Evolutionary conservation across 768 basidiomycete genomes (phyloP).

Genomic region (Tricholoma saponaceum): DNA sequence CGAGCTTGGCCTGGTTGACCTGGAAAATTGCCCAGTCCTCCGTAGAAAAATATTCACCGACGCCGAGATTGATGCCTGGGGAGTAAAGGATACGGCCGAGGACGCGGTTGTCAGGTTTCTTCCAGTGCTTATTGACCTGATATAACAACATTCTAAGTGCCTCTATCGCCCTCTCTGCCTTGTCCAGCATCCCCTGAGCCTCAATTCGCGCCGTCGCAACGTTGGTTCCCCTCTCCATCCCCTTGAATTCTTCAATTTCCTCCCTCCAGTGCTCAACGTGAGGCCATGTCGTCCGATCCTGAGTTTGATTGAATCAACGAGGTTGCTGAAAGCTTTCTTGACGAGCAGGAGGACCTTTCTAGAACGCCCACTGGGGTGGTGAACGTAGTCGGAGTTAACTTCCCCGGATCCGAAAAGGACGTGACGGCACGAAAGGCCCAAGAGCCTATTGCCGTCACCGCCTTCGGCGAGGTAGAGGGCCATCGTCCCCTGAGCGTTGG

Average conservation of each 20-base stretch:
- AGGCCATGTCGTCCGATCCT: conserved; percentile 13
- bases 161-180: conserved; percentile 15
- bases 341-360: conserved; percentile 22
- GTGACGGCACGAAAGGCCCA: conserved; percentile 27
- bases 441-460: conserved; percentile 22
- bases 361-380: conserved; percentile 17
- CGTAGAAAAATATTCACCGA: conserved; percentile 21
- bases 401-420: conserved; percentile 21
- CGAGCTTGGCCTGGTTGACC: conserved; percentile 16
- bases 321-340: conserved; percentile 18
- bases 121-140: no score
- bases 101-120: conserved; percentile 20
- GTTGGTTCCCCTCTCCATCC: conserved; percentile 7
- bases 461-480: conserved; percentile 32
- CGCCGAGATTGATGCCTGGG: conserved; percentile 20
- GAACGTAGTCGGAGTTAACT: conserved; percentile 13
- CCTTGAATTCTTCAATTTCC: conserved; percentile 18
- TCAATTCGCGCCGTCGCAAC: conserved; percentile 1
- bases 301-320: conserved; percentile 25
- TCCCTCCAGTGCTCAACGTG: conserved; percentile 14
- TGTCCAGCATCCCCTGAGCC: conserved; percentile 7
- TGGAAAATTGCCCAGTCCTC: conserved; percentile 26
- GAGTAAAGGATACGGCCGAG: conserved; percentile 29
- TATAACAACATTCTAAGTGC: conserved; percentile 8
- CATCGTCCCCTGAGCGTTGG: conserved; percentile 8